Evolutionary conservation across 2,329 filamentous ascomycete species (phyloP), one percentile per base, ranked within the genome.

Genomic region (Talaromyces sp.): DNA sequence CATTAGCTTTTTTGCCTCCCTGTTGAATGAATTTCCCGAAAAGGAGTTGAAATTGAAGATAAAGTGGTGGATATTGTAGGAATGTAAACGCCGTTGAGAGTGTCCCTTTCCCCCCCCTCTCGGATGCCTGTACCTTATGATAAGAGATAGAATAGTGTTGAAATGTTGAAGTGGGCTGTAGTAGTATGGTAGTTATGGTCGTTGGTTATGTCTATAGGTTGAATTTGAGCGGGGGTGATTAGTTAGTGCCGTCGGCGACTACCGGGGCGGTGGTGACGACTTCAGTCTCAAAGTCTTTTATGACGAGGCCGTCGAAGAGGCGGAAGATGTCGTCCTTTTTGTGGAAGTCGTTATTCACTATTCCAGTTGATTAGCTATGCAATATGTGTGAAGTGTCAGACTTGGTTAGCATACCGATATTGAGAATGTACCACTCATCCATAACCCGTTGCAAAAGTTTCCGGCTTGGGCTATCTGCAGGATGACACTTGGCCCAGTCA

Each of bases 331-430:
- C 89, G 61, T 87, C 85, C 63, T 87, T 87, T 71, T 92, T 85
- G 77, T 96, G 92, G 88, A 99, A 99, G 77, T 99, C 93, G 74
- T 99, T 99, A 82, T 99, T 93, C 33, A 99, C 95, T 93, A 69
- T 22, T 27, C n/a, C 1, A 63, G 3, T 9, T 8, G 54, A 13
- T 52, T 15, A 63, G 27, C 25, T 47, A 43, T 27, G 5, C 10
- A 31, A 41, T n/a, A 33, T 39, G 19, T 49, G 7, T 4, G 6
- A 49, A n/a, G 15, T 11, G 7, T 52, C 17, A 0, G 9, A 13
- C 1, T 41, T 3, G 19, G 13, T 35, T 33, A 9, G 78, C 89
- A 82, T 83, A 93, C 91, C 92, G 72, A 99, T 97, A 75, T 99
- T 99, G 71, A 99, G 86, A 66, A 99, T 83, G 75, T 93, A 94